These are phyloP conservation scores for Leccinum aurantiacum DNA, from an alignment of 768 basidiomycete genomes.

Conservation along the genomic window DNA sequence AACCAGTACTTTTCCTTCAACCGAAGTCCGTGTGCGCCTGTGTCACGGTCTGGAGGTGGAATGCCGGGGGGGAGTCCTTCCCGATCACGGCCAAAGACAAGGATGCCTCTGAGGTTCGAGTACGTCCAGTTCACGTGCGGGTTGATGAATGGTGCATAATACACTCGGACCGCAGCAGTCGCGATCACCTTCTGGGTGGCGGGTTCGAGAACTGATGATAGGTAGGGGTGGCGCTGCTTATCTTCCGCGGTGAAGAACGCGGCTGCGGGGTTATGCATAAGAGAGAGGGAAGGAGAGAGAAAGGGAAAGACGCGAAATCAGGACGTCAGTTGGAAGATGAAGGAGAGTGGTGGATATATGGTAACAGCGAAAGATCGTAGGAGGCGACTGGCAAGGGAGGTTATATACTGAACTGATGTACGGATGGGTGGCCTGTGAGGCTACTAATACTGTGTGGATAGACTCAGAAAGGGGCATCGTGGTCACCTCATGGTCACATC, in stretches of 20 bases:
- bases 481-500: slow-evolving; percentile 34
- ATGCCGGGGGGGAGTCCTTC: slow-evolving; percentile 26
- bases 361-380: slow-evolving; percentile 18
- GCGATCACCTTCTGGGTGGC: slow-evolving; percentile 49
- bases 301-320: slow-evolving; percentile 3
- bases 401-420: slow-evolving; percentile 36
- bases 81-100: slow-evolving; percentile 50
- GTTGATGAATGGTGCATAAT: slow-evolving; percentile 55
- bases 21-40: slow-evolving; percentile 23
- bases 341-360: slow-evolving; percentile 18
- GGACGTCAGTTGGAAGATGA: slow-evolving; percentile 12
- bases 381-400: slow-evolving; percentile 14
- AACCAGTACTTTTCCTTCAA: slow-evolving; percentile 55
- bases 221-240: slow-evolving; percentile 40
- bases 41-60: slow-evolving; percentile 22
- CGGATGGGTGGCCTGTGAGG: slow-evolving; percentile 22
- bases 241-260: slow-evolving; percentile 38
- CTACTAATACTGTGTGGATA: slow-evolving; percentile 14
- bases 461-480: slow-evolving; percentile 36
- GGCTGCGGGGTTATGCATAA: slow-evolving; percentile 33
- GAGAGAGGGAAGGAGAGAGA: slow-evolving; percentile 4
- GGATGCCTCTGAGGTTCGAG: slow-evolving; percentile 57
- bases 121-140: slow-evolving; percentile 55
- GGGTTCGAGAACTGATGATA: slow-evolving; percentile 39
- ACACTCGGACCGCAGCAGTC: slow-evolving; percentile 56